Base-by-base conservation (phyloP, 306 rosid genomes). In the Vigna hirtella region DNA sequence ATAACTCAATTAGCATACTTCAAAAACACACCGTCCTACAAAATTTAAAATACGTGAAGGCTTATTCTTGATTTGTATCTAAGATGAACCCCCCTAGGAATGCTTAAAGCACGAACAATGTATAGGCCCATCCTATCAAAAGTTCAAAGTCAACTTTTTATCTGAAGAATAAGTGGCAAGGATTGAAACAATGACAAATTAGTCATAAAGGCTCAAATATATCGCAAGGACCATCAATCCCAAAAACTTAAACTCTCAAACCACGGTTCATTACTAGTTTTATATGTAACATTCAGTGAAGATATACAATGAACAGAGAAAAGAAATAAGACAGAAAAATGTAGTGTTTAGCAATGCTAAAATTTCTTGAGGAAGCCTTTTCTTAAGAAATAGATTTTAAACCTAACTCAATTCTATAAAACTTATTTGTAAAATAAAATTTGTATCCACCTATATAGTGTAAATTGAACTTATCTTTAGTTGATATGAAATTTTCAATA, bases 1-100 rank as follows among this genome's bases (percentile, higher is more conserved):
- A 77, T 34, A 55, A 70, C 51, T 57, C 42, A 38, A 28, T 78
- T 71, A 78, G 70, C 52, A 36, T 56, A 65, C 45, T 45, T n/a
- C 56, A 53, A 66, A 56, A 38, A 24, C 66, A 66, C 16, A 40
- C 18, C 10, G 32, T 36, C n/a, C 32, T 2, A 66, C 34, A 66
- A 66, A 66, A 51, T 16, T 66, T 66, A 42, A 40, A 66, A 51
- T 40, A 66, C 10, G 28, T 17, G 4, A 40, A 38, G 26, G 13
- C 15, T 64, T 36, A 64, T 64, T 48, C 38, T 64, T 64, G 49
- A n/a, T 36, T 64, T 64, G 20, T 64, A 64, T 64, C 26, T 64
- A 16, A 38, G 28, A 4, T 16, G 22, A 64, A 26, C 49, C 28
- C 14, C 6, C 49, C n/a, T 36, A 26, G 2, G 28, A 26, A 26